Percentiles rank a stretch among this genome's conserved stretches.
phyloP scores from a whole-genome alignment of 169 alveolate species.

The Miamiensis avidus region DNA sequence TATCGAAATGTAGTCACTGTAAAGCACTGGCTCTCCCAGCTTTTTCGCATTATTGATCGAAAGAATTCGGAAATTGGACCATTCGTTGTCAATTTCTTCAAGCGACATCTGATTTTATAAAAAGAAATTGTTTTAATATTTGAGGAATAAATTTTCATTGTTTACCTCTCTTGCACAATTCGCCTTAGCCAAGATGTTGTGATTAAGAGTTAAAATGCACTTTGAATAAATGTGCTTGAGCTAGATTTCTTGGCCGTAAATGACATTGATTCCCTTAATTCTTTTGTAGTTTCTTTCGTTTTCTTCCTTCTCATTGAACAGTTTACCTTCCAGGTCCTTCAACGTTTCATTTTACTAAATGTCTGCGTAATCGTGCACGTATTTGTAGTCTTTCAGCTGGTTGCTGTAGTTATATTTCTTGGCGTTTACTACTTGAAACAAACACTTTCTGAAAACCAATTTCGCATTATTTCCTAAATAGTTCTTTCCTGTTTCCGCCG shows the following conservation, averaged over 20 bases:
- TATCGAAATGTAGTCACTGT: conserved; percentile 34
- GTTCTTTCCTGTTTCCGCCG: background rate
- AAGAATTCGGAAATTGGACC: conserved; percentile 38
- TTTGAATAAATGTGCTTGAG: conserved; percentile 26
- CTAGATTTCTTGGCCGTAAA: conserved; percentile 43
- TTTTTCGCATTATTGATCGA: conserved; percentile 32
- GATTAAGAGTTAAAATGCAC: conserved; percentile 37
- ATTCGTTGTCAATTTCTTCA: conserved; percentile 22
- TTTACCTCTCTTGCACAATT: conserved; percentile 44
- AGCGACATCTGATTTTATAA: conserved; percentile 14
- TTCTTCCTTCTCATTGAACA: conserved; percentile 28
- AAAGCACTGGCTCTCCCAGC: conserved; percentile 36
- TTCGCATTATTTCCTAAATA: conserved; percentile 4
- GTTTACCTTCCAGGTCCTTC: conserved; percentile 14
- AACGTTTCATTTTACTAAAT: background rate
- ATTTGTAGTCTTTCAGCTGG: conserved; percentile 2
- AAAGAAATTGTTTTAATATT: background rate
- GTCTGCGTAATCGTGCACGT: background rate
- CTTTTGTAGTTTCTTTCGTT: conserved; percentile 26
- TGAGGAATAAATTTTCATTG: background rate
- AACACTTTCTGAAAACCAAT: conserved; percentile 25
- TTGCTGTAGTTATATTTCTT: conserved; percentile 32
- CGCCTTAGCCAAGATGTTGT: conserved; percentile 25
- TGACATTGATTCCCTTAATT: conserved; percentile 18
- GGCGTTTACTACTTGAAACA: conserved; percentile 25